Evolutionary conservation across 495 filamentous ascomycete genomes (phyloP), one percentile per base, ranked within the genome.

Genomic region (Aspergillus biplanus): DNA sequence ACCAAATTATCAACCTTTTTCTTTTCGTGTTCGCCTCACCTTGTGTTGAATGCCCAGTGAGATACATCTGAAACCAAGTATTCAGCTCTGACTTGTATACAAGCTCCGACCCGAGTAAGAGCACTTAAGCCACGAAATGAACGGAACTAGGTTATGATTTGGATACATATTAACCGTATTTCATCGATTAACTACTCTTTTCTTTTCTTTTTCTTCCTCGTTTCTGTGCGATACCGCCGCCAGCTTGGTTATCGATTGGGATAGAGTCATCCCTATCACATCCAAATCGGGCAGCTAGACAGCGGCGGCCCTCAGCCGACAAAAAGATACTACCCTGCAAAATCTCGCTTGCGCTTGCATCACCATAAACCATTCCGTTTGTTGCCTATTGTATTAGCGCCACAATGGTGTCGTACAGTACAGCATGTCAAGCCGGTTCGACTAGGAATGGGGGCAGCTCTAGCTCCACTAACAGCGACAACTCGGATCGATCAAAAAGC

Each of bases 401-500:
- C 49, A 63, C 48, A 59, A 80, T 80, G 77, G 73, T 72, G 18
- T 73, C 72, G 39, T 78, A 73, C 62, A 69, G 62, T 65, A 71
- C 69, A 62, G 69, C 71, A 34, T 73, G 65, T 63, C 72, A 75
- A 61, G 66, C 65, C 48, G 59, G 67, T 44, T 58, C 71, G 16
- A 32, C 59, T 32, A 59, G 58, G 44, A 67, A 67, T 50, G 73
- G 68, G 31, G 69, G 82, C 66, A 88, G 85, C 65, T 83, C 83
- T 39, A 84, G 81, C 65, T 87, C 85, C 35, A 85, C 85, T 56
- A 81, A 83, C 61, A 90, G 87, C 66, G 79, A 87, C 62, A 81
- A 80, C 60, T 91, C 89, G 33, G 82, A 85, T 62, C 81, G 75
- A 11, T 91, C 91, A 15, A 80, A 82, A 71, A 90, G 88, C 65